phyloP scores from a whole-genome alignment of 2,329 filamentous ascomycete species.

The Alternaria arbusti region DNA sequence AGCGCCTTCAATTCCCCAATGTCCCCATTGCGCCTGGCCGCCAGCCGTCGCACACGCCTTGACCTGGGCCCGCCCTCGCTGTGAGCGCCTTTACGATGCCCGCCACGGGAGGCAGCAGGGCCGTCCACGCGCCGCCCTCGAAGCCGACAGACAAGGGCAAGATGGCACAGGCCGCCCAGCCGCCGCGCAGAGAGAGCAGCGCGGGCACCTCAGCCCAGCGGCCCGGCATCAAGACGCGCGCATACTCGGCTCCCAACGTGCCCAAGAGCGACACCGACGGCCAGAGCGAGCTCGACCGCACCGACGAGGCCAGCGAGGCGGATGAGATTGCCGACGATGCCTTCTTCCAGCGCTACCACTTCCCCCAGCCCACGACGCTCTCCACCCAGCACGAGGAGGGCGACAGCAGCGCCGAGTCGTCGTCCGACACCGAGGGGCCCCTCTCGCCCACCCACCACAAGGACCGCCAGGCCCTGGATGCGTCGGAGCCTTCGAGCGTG shows the following conservation, averaged over 20 bases:
- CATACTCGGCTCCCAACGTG: conserved; percentile 46
- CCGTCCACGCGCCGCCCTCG: conserved; percentile 12
- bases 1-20: conserved; percentile 7
- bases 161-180: conserved; percentile 33
- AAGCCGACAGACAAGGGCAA: conserved; percentile 34
- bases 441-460: conserved; percentile 45
- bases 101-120: conserved; percentile 22
- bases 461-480: conserved; percentile 30
- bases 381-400: conserved; percentile 16
- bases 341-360: conserved; percentile 52
- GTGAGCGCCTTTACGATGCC: conserved; percentile 19
- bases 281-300: conserved; percentile 22
- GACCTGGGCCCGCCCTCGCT: conserved; percentile 12
- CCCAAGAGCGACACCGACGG: conserved; percentile 34
- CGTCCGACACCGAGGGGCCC: conserved; percentile 48
- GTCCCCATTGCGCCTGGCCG: conserved; percentile 27
- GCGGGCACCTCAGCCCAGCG: conserved; percentile 26
- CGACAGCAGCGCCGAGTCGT: conserved; percentile 37
- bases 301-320: conserved; percentile 67
- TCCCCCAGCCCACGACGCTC: conserved; percentile 32
- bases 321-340: conserved; percentile 48
- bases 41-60: conserved; percentile 27
- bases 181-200: conserved; percentile 25
- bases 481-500: conserved; percentile 33
- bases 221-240: conserved; percentile 44